Evolutionary conservation across 306 rosid genomes (phyloP).

Genomic region (Canavalia ensiformis): DNA sequence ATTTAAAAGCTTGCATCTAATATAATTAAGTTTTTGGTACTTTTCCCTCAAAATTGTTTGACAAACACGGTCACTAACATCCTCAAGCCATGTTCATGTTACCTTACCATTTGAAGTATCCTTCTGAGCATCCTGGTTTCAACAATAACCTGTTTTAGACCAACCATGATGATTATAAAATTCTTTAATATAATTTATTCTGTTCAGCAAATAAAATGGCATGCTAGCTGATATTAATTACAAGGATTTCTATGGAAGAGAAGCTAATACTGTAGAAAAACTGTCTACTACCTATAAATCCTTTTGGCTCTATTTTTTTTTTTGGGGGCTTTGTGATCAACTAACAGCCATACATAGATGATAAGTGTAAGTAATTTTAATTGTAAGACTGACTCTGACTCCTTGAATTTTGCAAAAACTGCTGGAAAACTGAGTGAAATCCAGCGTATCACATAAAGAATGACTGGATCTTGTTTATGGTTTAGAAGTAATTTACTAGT

Average conservation of each 20-base stretch:
- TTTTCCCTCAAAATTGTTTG: background rate
- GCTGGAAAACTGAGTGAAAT: conserved; percentile 57
- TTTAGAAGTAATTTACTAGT: conserved; percentile 57
- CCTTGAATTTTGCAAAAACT: conserved; percentile 52
- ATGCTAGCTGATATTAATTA: conserved; percentile 47
- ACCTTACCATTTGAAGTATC: background rate
- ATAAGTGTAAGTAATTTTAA: conserved; percentile 51
- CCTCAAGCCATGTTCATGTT: background rate
- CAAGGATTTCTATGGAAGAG: conserved; percentile 47
- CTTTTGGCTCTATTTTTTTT: conserved; percentile 55
- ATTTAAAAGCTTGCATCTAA: conserved; percentile 8
- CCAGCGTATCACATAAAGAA: conserved; percentile 64
- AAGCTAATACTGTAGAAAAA: conserved; percentile 65
- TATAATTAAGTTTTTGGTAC: conserved; percentile 1
- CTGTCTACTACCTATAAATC: conserved; percentile 66
- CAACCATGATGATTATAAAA: conserved; percentile 24
- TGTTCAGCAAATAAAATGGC: conserved; percentile 45
- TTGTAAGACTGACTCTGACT: conserved; percentile 55
- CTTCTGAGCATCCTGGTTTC: background rate
- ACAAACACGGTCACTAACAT: background rate
- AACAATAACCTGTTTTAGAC: conserved; percentile 15
- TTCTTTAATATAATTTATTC: conserved; percentile 38
- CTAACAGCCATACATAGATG: conserved; percentile 57
- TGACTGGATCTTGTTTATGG: conserved; percentile 42
- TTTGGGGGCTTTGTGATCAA: conserved; percentile 47